Evolutionary conservation across 2,329 filamentous ascomycete species (phyloP).

Genomic region (Helminthosporium solani): DNA sequence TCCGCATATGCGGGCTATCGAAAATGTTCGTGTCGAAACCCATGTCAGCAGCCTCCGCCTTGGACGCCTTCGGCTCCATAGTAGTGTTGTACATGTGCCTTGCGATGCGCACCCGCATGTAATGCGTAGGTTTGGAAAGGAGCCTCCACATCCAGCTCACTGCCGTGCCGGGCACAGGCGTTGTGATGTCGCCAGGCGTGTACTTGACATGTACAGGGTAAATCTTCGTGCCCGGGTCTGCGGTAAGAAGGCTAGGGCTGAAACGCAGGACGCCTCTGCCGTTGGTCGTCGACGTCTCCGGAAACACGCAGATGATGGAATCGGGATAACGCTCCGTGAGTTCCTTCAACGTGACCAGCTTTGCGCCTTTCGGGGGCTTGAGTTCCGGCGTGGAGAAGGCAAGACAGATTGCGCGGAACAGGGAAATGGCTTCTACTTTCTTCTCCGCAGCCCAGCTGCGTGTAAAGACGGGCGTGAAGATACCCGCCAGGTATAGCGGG

Average conservation of each 20-base stretch:
- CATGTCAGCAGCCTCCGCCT: slow-evolving; percentile 17
- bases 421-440: slow-evolving; percentile 73
- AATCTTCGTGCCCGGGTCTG: slow-evolving; percentile 68
- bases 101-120: slow-evolving; percentile 86
- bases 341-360: slow-evolving; percentile 40
- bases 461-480: slow-evolving; percentile 95
- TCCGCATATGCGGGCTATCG: slow-evolving; percentile 28
- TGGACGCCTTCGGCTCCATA: slow-evolving; percentile 17
- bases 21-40: slow-evolving; percentile 39
- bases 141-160: slow-evolving; percentile 79
- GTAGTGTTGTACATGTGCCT: slow-evolving; percentile 60
- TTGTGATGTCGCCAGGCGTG: slow-evolving; percentile 84
- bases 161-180: slow-evolving; percentile 77
- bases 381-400: slow-evolving; percentile 64
- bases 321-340: slow-evolving; percentile 69
- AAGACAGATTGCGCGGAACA: slow-evolving; percentile 71
- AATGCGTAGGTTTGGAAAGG: slow-evolving; percentile 80
- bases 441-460: slow-evolving; percentile 74
- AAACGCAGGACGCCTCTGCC: slow-evolving; percentile 85
- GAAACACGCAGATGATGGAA: slow-evolving; percentile 81
- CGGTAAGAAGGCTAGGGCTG: slow-evolving; percentile 71
- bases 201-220: slow-evolving; percentile 92
- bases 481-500: slow-evolving; percentile 87
- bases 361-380: slow-evolving; percentile 31
- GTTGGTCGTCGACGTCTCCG: slow-evolving; percentile 93